Base-by-base conservation (phyloP, 2,329 filamentous ascomycete genomes). In the Tolypocladium album region DNA sequence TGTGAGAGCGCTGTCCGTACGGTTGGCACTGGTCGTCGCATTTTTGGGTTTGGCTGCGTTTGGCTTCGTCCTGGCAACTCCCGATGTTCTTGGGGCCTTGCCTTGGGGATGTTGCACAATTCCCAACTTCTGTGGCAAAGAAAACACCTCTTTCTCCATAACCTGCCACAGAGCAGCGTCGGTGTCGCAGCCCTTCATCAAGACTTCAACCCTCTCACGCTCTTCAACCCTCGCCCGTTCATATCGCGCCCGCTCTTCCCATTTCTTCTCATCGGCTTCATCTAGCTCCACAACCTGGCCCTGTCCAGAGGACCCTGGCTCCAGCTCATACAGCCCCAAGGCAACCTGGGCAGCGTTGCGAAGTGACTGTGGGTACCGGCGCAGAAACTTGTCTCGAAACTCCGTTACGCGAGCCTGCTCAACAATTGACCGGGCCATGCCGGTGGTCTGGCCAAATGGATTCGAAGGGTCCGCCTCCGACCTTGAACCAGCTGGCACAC, bases 141-240 rank as follows among this genome's bases (percentile, higher is more conserved):
- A 76, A 65, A 92, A 89, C 15, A 92, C 85, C 57, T 90, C 82
- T 5, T 75, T 70, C 62, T 90, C 83, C 69, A 92, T 76, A 3
- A 88, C 71, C 8, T 82, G 70, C 88, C 88, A 92, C 12, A 91
- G 75, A 57, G 84, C 82, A 24, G 79, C 73, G 65, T 92, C 89
- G 0, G 83, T 83, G 61, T 75, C 65, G 22, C 85, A 85, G 2
- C 66, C 69, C 13, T 75, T 71, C 74, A 92, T 81, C 45, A 82
- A 67, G 7, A 65, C 63, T 62, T 83, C 79, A 11, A 90, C 78
- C 12, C 82, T 75, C 34, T 67, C 64, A 55, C 79, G 76, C 68
- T 87, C 84, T 8, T 74, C 65, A 12, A 71, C 67, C 12, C 79
- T 73, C 36, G 73, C 68, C 2, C 69, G 67, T 56, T 79, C 75